Conservation (phyloP, 345 rosid genomes). For the Citropsis articulata region DNA sequence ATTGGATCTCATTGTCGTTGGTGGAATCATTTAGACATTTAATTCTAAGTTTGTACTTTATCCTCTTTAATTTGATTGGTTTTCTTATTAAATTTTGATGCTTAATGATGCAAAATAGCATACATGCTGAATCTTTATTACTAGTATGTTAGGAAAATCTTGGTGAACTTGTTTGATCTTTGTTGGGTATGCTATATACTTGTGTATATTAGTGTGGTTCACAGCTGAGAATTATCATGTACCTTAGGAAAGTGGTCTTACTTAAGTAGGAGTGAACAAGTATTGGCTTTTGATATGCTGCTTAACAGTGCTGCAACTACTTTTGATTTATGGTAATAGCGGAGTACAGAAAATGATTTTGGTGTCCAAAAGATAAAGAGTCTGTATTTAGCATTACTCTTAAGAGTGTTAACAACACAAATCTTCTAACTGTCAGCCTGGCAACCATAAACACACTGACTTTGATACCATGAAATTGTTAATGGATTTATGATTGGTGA, state of each 20-base stretch:
- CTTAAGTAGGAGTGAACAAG: not conserved
- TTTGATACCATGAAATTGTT: not conserved
- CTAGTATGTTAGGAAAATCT: not conserved
- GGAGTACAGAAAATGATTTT: not conserved
- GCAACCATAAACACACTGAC: too few species aligned
- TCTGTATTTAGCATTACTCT: not conserved
- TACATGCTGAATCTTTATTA: not conserved
- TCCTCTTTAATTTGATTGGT: not conserved
- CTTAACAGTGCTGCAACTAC: not conserved
- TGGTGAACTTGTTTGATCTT: not conserved
- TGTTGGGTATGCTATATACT: not conserved
- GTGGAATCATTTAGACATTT: not conserved
- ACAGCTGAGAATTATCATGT: not conserved
- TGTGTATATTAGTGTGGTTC: not conserved
- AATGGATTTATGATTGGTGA: not conserved
- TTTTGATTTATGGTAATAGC: not conserved
- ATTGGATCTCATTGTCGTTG: not conserved
- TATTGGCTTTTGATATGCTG: not conserved
- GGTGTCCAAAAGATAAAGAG: not conserved
- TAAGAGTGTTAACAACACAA: not conserved
- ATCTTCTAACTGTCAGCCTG: not conserved
- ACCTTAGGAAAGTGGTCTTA: not conserved
- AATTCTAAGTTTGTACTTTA: not conserved
- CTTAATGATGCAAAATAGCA: not conserved
- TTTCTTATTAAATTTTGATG: not conserved